These are phyloP conservation scores for Bretschneidera sinensis DNA, from an alignment of 345 rosid genomes.

Conservation along the genomic window DNA sequence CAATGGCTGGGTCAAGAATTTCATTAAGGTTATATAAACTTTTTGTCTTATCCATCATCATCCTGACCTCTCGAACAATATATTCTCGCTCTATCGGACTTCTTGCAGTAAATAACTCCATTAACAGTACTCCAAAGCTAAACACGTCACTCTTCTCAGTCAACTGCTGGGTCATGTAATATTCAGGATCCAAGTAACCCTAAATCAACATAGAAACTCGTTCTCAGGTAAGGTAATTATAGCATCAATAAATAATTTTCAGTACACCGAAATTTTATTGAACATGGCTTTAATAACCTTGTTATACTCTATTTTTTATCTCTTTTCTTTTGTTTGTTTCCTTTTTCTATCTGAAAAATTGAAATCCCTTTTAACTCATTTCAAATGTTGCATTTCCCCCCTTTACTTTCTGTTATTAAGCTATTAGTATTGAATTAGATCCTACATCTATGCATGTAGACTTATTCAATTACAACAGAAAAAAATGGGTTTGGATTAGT, in stretches of 20 bases:
- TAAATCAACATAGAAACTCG: constrained; percentile 14
- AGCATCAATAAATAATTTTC: not conserved
- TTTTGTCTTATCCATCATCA: constrained; percentile 50
- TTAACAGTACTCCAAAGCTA: constrained; percentile 81
- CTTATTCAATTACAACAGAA: too few relatives aligned
- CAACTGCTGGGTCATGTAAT: constrained; percentile 86
- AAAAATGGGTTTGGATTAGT: too few relatives aligned
- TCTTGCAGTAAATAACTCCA: constrained; percentile 69
- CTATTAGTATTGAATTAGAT: too few relatives aligned
- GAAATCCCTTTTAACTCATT: not conserved
- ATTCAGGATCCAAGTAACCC: constrained; percentile 96
- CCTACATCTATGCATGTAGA: too few relatives aligned
- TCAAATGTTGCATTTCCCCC: too few relatives aligned
- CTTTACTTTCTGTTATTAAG: too few relatives aligned
- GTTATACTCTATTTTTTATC: not conserved
- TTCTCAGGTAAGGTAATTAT: not conserved
- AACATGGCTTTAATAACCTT: not conserved
- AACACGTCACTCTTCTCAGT: constrained; percentile 96
- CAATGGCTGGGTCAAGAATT: constrained; percentile 57
- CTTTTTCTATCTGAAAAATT: not conserved
- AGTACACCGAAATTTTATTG: not conserved
- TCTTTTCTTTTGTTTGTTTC: too few relatives aligned
- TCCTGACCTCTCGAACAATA: constrained; percentile 72
- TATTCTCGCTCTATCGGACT: constrained; percentile 75
- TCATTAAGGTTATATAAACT: constrained; percentile 55